A percentile compares a stretch with the other conserved stretches of the same genome.
These are phyloP conservation scores for Phylloporus sp. DNA, from an alignment of 768 basidiomycete genomes.

Conservation along the genomic window DNA sequence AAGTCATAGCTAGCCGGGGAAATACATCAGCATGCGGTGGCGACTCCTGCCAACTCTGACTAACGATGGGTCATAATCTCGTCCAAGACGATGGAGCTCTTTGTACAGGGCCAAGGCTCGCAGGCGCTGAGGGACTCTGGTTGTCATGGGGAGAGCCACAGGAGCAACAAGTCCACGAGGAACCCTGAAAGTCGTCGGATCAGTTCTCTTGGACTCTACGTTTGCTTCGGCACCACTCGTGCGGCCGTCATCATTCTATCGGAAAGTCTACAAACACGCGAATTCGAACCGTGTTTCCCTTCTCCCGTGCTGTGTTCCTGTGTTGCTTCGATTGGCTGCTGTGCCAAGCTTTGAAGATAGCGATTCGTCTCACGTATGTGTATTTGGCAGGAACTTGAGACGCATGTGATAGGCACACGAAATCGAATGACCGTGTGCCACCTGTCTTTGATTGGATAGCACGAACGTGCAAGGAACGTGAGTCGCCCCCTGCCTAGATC, in stretches of 20 bases:
- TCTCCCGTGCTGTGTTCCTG: no score
- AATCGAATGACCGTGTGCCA: no score
- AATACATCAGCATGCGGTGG: constrained; percentile 7
- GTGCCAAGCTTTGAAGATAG: no score
- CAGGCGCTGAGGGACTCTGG: constrained; percentile 45
- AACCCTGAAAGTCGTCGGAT: neutral
- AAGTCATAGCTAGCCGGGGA: constrained; percentile 62
- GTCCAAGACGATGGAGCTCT: constrained; percentile 72
- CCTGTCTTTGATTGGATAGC: constrained; percentile 6
- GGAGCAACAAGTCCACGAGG: neutral
- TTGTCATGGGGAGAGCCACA: constrained; percentile 37
- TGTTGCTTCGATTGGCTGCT: no score
- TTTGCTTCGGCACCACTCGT: no score
- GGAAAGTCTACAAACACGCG: no score
- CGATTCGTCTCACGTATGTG: no score
- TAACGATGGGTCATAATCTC: constrained; percentile 79
- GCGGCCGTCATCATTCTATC: no score
- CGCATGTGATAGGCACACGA: no score
- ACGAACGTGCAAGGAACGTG: constrained; percentile 31
- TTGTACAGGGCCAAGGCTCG: constrained; percentile 75
- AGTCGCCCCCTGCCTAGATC: neutral
- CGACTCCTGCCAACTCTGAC: constrained; percentile 27
- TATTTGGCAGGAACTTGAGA: neutral
- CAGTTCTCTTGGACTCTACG: no score
- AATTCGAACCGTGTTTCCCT: no score